A percentile compares a stretch with the other conserved stretches of the same genome.
These are phyloP conservation scores for Schizothecium vesticola DNA, from an alignment of 495 filamentous ascomycete genomes.

Conservation along the genomic window DNA sequence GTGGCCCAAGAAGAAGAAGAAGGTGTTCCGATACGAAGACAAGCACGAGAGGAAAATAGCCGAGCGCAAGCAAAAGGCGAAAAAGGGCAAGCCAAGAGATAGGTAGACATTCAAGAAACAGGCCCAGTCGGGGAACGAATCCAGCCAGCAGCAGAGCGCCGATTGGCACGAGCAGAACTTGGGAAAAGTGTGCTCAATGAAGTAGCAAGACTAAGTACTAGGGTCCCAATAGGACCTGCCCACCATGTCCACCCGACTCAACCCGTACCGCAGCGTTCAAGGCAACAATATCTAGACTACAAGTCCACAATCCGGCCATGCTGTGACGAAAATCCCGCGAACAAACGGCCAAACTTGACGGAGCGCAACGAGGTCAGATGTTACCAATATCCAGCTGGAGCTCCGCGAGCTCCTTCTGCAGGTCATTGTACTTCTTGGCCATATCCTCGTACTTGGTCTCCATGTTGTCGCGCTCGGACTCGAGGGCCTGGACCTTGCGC, in stretches of 20 bases:
- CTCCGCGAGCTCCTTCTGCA: conserved; percentile 88
- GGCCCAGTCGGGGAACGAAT: background rate
- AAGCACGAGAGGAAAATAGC: conserved; percentile 67
- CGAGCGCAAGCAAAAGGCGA: conserved; percentile 60
- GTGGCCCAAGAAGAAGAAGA: conserved; percentile 70
- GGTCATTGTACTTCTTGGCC: conserved; percentile 73
- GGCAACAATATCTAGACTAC: conserved; percentile 11
- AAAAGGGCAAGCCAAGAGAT: conserved; percentile 37
- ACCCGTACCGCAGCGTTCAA: background rate
- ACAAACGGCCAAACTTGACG: conserved; percentile 5
- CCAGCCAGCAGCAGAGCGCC: background rate
- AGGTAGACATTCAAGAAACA: background rate
- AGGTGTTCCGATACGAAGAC: conserved; percentile 88
- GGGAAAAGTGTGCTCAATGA: conserved; percentile 6
- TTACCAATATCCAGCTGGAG: conserved; percentile 84
- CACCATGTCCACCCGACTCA: background rate
- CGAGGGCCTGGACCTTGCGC: conserved; percentile 96
- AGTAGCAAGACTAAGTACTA: conserved; percentile 11
- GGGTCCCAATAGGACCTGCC: background rate
- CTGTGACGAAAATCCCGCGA: conserved; percentile 7
- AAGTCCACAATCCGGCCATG: conserved; percentile 3
- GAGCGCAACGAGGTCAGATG: conserved; percentile 53
- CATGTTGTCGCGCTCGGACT: conserved; percentile 82
- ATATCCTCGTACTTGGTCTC: conserved; percentile 97
- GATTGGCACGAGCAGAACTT: background rate